A percentile compares a stretch with the other conserved stretches of the same genome.
Evolutionary conservation across 2,329 filamentous ascomycete genomes (phyloP).

Genomic region (Neofusicoccum cordaticola): DNA sequence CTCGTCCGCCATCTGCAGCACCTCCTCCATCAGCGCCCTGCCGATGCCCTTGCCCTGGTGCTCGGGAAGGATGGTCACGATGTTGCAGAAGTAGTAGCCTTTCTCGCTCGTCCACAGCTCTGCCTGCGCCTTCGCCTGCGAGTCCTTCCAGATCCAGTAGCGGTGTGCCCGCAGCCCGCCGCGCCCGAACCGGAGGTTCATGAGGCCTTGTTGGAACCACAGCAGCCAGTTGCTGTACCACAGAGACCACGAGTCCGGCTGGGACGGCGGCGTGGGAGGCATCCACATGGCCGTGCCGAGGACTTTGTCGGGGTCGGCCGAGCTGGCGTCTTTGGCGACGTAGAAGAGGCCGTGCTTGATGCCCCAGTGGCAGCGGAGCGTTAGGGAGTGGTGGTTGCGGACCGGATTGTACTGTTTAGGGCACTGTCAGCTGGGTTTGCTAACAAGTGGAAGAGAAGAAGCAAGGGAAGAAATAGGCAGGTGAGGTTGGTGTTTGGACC

Average conservation of each 20-base stretch:
- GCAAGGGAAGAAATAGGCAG: not conserved
- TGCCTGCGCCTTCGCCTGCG: slow-evolving; percentile 60
- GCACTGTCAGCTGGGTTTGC: not conserved
- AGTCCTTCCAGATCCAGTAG: slow-evolving; percentile 71
- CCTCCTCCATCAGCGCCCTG: slow-evolving; percentile 60
- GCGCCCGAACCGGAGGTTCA: slow-evolving; percentile 66
- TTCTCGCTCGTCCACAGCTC: slow-evolving; percentile 62
- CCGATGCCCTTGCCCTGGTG: slow-evolving; percentile 67
- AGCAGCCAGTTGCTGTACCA: slow-evolving; percentile 65
- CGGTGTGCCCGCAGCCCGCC: slow-evolving; percentile 66
- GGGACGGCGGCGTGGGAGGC: slow-evolving; percentile 50
- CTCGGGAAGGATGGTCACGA: slow-evolving; percentile 65
- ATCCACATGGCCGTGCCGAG: slow-evolving; percentile 74
- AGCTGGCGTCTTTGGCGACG: slow-evolving; percentile 60
- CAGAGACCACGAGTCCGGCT: slow-evolving; percentile 57
- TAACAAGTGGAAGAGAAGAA: no score
- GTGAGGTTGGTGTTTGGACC: not conserved
- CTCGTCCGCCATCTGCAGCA: slow-evolving; percentile 61
- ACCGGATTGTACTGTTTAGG: slow-evolving; percentile 54
- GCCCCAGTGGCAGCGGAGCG: slow-evolving; percentile 66
- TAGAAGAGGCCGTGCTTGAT: slow-evolving; percentile 68
- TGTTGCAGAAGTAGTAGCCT: slow-evolving; percentile 76
- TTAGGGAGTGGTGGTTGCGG: slow-evolving; percentile 62
- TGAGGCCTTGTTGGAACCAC: slow-evolving; percentile 62
- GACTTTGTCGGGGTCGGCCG: slow-evolving; percentile 44